Base-by-base conservation (phyloP, 345 rosid genomes). In the Odontarrhena argentea region DNA sequence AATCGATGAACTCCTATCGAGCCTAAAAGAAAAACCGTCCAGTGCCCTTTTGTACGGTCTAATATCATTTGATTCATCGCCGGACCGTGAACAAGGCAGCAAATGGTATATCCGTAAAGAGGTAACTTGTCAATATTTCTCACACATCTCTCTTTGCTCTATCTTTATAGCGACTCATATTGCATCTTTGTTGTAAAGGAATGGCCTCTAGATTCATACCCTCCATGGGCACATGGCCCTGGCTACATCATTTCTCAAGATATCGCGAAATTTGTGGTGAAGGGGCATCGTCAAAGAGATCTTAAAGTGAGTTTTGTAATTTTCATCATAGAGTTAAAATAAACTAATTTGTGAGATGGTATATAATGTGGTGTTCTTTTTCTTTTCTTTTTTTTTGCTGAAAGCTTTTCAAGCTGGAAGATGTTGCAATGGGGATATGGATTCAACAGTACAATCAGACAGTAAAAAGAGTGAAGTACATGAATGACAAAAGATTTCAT, bases 191-290 rank as follows among this genome's bases (percentile, higher is more conserved):
- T 51, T 70, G 46, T 71, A 54, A 71, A 89, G 96, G 93, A 89
- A 74, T 89, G 96, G 96, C 81, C 88, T 26, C 81, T 75, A 34
- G 74, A 76, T 60, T 47, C 77, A 3, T 92, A 84, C 59, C 98
- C 98, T n/a, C 98, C 96, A 51, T 89, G 97, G 98, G 97, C 98
- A n/a, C 96, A 86, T 57, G 97, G 97, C 37, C 98, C 97, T 5
- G 96, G 98, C 46, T 89, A 93, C 77, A 69, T 89, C 30, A 65
- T 89, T 54, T 83, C 98, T 50, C 81, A 74, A 5, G 91, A 93
- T 75, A 77, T 93, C 14, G 97, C 94, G 3, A 86, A 86, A 44
- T 89, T 86, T 77, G 82, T 86, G 8, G 92, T 85, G 61, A 80
- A 14, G 69, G 85, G 87, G 43, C 94, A 93, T 64, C 85, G 68